Base-by-base conservation (phyloP, 2,329 filamentous ascomycete species). In the Neophaeococcomyces mojaviensis region DNA sequence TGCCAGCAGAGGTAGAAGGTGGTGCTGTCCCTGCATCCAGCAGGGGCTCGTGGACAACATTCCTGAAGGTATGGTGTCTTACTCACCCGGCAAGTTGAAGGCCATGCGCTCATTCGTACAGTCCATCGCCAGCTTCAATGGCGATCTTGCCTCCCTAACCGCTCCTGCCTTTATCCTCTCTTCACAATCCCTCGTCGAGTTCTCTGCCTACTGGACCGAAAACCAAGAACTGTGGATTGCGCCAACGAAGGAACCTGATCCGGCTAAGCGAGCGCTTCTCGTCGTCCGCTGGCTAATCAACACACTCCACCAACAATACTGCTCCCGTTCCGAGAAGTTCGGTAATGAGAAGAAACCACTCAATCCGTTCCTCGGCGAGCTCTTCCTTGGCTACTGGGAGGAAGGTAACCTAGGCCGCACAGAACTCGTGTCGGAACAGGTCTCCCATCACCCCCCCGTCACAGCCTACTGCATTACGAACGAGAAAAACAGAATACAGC, bases 261-360 rank as follows among this genome's bases (percentile, higher is more conserved):
- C 86, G 1, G 77, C 82, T 55, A 88, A 84, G 69, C 79, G 88
- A 48, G 79, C 84, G 26, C 68, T 89, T 55, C 72, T 88, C 34
- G 88, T 94, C n/a, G 70, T 92, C 57, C 88, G 88, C 67, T 94
- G 88, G 88, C 92, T 94, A 67, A 67, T 94, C 48, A 86, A 81
- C 59, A 94, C 88, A 2, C 72, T 94, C 49, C 92, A 88, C 70
- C 85, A 89, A 66, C 85, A 89, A 64, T 84, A 84, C 63, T 77
- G 75, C 57, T 80, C 73, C 57, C 72, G 79, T 49, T 94, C 86
- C 62, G 89, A 96, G 63, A 81, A 82, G 64, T 67, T 81, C 53
- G 88, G 88, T 40, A 92, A 88, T 61, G 90, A 96, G 74, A 97
- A 97, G 80, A 98, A 97, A 73, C 90, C 90, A 2, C 70, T 98